Evolutionary conservation across 1,139 yeast genomes (phyloP), one percentile per base, ranked within the genome.

Genomic region (Candida dubliniensis): DNA sequence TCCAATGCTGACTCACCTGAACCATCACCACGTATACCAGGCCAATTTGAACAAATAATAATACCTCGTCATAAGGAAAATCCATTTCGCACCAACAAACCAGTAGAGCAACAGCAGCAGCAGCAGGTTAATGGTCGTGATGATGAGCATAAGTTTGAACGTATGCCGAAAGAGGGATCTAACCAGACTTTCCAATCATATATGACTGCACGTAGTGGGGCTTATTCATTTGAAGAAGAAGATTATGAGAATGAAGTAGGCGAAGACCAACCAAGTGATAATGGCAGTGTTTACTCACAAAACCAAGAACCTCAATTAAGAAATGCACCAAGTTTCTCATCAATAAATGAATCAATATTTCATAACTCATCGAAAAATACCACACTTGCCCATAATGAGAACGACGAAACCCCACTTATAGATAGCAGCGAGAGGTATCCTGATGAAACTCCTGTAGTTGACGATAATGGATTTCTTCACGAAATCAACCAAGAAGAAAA

Each of bases 381-480:
- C 31, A 11, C 29, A 18, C 31, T 38, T 5, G 40, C 12, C 23
- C 3, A 3, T 5, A 18, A 3, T 24, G 71, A 64, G 41, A 54
- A 62, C 36, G 74, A 68, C 40, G 59, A 55, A 11, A 68, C 74
- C 4, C 73, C 73, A 0, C 59, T 61, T 38, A 46, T 67, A 27
- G 39, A 41, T 5, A 24, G 30, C n/a, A 31, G 42, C 15, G 41
- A 45, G 6, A 59, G 56, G 25, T 46, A 47, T 25, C 40, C 58
- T 15, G 67, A 63, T 40, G 52, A 54, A 11, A 69, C 74, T 4
- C 74, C 75, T 1, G 49, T 61, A 24, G 43, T 69, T 14, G 58
- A 54, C 34, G 44, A 44, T 14, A 40, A 46, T 31, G 52, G 50
- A 7, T 44, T 43, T 34, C 8, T 38, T 13, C 36, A 41, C 11